These are phyloP conservation scores for Podaxis rugospora DNA, from an alignment of 768 basidiomycete genomes.

Conservation along the genomic window DNA sequence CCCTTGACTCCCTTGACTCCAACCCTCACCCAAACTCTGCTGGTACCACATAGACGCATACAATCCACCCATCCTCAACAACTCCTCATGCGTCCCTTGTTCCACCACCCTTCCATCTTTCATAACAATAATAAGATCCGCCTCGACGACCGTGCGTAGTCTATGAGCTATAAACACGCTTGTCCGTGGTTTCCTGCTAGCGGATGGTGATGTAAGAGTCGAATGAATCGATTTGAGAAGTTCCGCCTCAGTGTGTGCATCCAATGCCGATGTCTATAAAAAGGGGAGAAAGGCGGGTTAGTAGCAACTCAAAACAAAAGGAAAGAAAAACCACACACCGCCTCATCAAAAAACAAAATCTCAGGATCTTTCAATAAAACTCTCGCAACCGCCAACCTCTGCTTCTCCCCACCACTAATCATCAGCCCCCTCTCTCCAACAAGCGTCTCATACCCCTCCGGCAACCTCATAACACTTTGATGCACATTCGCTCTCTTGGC, in stretches of 20 bases:
- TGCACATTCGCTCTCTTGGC: conserved; percentile 87
- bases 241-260: conserved; percentile 92
- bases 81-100: conserved; percentile 88
- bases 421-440: conserved; percentile 97
- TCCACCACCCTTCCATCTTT: conserved; percentile 89
- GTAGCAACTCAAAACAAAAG: neutral
- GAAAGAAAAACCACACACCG: conserved; percentile 54
- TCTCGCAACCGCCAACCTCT: conserved; percentile 90
- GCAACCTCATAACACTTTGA: conserved; percentile 70
- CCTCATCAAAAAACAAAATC: conserved; percentile 98
- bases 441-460: conserved; percentile 83
- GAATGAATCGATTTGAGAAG: conserved; percentile 92
- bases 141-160: conserved; percentile 83
- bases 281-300: neutral
- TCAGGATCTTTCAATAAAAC: conserved; percentile 92
- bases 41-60: conserved; percentile 83
- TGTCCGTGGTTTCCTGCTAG: conserved; percentile 68
- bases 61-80: conserved; percentile 61
- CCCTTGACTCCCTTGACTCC: too few relatives aligned
- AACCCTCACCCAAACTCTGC: conserved; percentile 47
- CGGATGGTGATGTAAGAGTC: conserved; percentile 35
- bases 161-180: conserved; percentile 97
- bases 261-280: conserved; percentile 88
- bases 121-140: conserved; percentile 94
- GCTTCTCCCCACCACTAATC: conserved; percentile 99